phyloP scores from a whole-genome alignment of 768 basidiomycete genomes.

The Amanita thiersii region DNA sequence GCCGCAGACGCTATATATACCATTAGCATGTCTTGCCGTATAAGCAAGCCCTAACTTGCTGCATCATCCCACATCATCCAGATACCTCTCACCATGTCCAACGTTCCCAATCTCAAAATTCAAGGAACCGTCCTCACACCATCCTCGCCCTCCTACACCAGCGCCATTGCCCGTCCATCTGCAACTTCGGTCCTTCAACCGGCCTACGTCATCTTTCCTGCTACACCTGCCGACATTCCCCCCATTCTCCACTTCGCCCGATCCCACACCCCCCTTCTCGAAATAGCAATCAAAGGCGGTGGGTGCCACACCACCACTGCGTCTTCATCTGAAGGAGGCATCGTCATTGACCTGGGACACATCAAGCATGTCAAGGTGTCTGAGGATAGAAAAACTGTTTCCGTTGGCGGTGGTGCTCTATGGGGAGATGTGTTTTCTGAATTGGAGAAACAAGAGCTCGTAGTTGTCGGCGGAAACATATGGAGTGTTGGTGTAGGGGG shows the following conservation, averaged over 20 bases:
- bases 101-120: not conserved
- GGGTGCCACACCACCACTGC: slow-evolving; percentile 5
- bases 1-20: too few species aligned
- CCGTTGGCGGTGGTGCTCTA: slow-evolving; percentile 11
- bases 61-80: too few species aligned
- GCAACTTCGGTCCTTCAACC: slow-evolving; percentile 4
- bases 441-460: slow-evolving; percentile 7
- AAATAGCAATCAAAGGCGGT: slow-evolving; percentile 14
- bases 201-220: slow-evolving; percentile 5
- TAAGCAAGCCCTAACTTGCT: too few species aligned
- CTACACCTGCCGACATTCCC: slow-evolving; percentile 3
- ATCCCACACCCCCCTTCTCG: slow-evolving; percentile 10
- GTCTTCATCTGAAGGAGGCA: slow-evolving; percentile 12
- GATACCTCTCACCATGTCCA: not conserved
- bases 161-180: slow-evolving; percentile 1
- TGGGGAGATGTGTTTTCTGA: slow-evolving; percentile 14
- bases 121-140: not conserved
- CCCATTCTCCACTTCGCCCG: slow-evolving; percentile 6
- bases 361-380: slow-evolving; percentile 8
- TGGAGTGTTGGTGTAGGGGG: slow-evolving; percentile 13
- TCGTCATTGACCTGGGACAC: slow-evolving; percentile 12
- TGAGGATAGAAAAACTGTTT: slow-evolving; percentile 9
- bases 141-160: not conserved
- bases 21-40: too few species aligned
- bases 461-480: slow-evolving; percentile 11